Evolutionary conservation across 1,284 basidiomycete genomes (phyloP), one percentile per base, ranked within the genome.

Genomic region (Malassezia caprae): DNA sequence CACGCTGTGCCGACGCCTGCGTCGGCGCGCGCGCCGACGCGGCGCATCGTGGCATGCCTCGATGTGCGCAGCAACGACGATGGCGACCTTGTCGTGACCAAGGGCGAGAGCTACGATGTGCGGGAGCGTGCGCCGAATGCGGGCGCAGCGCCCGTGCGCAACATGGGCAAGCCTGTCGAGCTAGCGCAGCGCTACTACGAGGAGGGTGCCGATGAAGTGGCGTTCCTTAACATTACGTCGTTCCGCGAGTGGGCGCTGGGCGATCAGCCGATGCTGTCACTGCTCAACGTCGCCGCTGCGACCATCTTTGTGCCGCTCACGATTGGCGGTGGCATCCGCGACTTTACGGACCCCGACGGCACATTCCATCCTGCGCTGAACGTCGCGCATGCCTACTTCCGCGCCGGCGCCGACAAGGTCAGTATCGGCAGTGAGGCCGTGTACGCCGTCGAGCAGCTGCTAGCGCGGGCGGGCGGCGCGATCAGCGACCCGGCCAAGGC

Each of bases 91-190:
- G 91, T 99, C 54, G 94, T 99, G 1, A 99, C 94, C 46, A 99
- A 99, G 78, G 94, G 94, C 52, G 94, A 99, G 76, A 91, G 94
- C 73, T 99, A 99, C 78, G 90, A 96, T 72, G 93, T 96, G 13
- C 87, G 93, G 53, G 93, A 96, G 76, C 67, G 71, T 47, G 61
- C 61, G 17, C 10, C 53, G 46, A 48, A 56, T 2, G 46, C 58
- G 1, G 32, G 58, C 10, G 40, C 51, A 12, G 63, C 63, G 24
- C 83, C 84, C 4, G 94, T 99, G 6, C 86, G 94, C 61, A 98
- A 99, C 76, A 84, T 99, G 57, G 94, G 94, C 56, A 96, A 96
- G 78, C 94, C 94, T 2, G 90, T 99, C 67, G 84, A 89, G 34
- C 83, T 98, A 48, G 87, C 93, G 2, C 81, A 81, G 46, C 82